phyloP scores from a whole-genome alignment of 2,329 filamentous ascomycete genomes.

The Xylaria sp. region DNA sequence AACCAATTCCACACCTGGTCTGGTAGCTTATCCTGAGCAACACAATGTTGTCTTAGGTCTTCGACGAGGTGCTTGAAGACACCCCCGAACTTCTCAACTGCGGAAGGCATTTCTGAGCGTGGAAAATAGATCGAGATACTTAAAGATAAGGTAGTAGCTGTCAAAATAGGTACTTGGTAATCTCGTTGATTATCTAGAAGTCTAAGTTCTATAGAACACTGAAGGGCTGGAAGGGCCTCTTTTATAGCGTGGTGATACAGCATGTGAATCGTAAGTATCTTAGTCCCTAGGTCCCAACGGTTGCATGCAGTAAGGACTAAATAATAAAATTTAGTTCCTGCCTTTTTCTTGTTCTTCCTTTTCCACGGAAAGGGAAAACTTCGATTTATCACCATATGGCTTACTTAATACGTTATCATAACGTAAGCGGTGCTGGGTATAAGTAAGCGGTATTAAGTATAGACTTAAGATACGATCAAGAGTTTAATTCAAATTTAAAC shows the following conservation, averaged over 20 bases:
- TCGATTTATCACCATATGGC: not conserved
- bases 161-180: not conserved
- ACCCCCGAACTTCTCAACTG: not conserved
- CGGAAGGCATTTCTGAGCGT: not conserved
- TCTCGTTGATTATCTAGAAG: too few relatives aligned
- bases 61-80: not conserved
- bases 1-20: constrained; percentile 1
- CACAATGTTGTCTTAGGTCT: not conserved
- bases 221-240: too few relatives aligned
- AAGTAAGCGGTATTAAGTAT: not conserved
- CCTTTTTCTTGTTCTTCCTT: not conserved
- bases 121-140: not conserved
- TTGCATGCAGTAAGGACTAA: too few relatives aligned
- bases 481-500: not conserved
- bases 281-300: too few relatives aligned
- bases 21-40: not conserved
- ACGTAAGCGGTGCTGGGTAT: not conserved
- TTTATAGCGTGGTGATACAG: too few relatives aligned
- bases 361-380: not conserved
- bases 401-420: not conserved
- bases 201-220: too few relatives aligned
- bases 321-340: too few relatives aligned
- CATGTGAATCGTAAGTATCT: too few relatives aligned
- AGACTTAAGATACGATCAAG: not conserved
- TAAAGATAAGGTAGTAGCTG: not conserved